Evolutionary conservation across 2,329 filamentous ascomycete species (phyloP).

Genomic region (Remersonia thermophila): DNA sequence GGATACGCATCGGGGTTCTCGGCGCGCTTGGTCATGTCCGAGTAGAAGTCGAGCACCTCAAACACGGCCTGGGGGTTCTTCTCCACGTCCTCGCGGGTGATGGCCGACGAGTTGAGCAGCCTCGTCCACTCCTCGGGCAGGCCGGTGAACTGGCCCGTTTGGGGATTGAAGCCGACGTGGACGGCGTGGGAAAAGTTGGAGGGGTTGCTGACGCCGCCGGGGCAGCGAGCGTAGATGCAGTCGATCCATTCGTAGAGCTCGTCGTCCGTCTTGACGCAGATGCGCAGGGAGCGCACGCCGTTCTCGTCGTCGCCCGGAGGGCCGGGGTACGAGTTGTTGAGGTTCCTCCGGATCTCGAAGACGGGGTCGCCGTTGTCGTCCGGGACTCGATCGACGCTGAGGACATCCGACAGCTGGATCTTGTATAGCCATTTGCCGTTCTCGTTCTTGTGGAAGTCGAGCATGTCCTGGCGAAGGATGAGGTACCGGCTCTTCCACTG

Average conservation of each 20-base stretch:
- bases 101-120: constrained; percentile 85
- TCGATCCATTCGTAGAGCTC: constrained; percentile 99
- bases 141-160: constrained; percentile 89
- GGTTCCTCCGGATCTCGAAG: constrained; percentile 78
- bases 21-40: constrained; percentile 64
- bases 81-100: constrained; percentile 97
- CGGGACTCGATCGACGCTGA: constrained; percentile 70
- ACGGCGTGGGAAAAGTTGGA: constrained; percentile 97
- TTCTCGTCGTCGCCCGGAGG: constrained; percentile 64
- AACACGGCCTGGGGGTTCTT: constrained; percentile 83
- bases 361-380: constrained; percentile 75
- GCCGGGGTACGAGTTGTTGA: constrained; percentile 55
- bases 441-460: constrained; percentile 91
- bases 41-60: constrained; percentile 76
- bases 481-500: constrained; percentile 86
- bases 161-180: constrained; percentile 92
- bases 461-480: constrained; percentile 79
- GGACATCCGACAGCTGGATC: constrained; percentile 74
- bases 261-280: constrained; percentile 88
- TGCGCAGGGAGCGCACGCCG: constrained; percentile 70
- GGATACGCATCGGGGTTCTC: constrained; percentile 60
- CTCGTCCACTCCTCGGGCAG: constrained; percentile 95
- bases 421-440: constrained; percentile 79
- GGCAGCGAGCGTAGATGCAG: constrained; percentile 90
- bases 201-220: constrained; percentile 92